A percentile compares a stretch with the other conserved stretches of the same genome.
These are phyloP conservation scores for Coemansia sp. DNA, from an alignment of 192 early-diverging fungal genomes.

Conservation along the genomic window DNA sequence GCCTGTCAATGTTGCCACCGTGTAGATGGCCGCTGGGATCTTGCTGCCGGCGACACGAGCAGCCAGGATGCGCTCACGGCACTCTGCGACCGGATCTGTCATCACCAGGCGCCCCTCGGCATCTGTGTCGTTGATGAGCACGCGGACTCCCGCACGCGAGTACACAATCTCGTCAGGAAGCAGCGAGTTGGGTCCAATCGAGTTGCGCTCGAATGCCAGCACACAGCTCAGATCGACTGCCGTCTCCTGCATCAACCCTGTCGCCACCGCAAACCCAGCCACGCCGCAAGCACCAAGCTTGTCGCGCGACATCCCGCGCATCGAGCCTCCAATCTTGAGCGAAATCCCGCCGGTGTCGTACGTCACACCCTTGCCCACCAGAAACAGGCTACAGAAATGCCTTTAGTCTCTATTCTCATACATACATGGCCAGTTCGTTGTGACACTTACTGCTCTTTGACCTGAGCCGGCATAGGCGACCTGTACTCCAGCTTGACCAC, in stretches of 20 bases:
- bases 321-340: slow-evolving; percentile 76
- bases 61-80: slow-evolving; percentile 69
- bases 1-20: slow-evolving; percentile 84
- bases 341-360: slow-evolving; percentile 90
- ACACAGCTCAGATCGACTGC: slow-evolving; percentile 69
- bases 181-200: slow-evolving; percentile 76
- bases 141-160: slow-evolving; percentile 73
- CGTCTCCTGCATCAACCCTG: slow-evolving; percentile 63
- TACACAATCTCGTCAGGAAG: slow-evolving; percentile 81
- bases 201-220: slow-evolving; percentile 81
- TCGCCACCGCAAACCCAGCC: slow-evolving; percentile 79
- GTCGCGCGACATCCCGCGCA: slow-evolving; percentile 89
- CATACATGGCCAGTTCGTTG: slow-evolving; percentile 10
- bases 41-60: slow-evolving; percentile 54
- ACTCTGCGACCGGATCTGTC: slow-evolving; percentile 74
- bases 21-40: slow-evolving; percentile 64
- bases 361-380: slow-evolving; percentile 90
- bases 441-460: slow-evolving; percentile 70
- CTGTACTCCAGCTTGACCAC: slow-evolving; percentile 60
- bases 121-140: slow-evolving; percentile 83
- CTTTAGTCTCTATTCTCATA: neutral
- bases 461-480: slow-evolving; percentile 65
- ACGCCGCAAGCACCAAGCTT: slow-evolving; percentile 84
- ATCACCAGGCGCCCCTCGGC: slow-evolving; percentile 91
- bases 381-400: slow-evolving; percentile 58